Conservation (phyloP, 2,329 filamentous ascomycete species). For the Xylariales sp. region DNA sequence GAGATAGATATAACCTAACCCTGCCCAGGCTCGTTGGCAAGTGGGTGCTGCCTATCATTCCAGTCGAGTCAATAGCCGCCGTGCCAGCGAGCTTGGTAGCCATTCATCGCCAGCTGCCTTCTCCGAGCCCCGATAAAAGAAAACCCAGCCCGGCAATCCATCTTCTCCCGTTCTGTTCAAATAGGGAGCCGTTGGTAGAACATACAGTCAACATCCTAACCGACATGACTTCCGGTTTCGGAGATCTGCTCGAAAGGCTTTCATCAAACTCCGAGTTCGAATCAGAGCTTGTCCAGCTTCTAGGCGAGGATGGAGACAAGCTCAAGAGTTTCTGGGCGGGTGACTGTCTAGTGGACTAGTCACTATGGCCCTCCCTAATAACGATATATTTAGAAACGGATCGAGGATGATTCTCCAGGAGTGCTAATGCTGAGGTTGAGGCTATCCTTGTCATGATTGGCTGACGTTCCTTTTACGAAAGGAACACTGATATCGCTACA, state of each 20-base stretch:
- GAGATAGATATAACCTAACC: constrained; percentile 30
- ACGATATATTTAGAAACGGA: constrained; percentile 1
- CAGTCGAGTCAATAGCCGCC: constrained; percentile 52
- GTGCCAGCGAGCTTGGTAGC: constrained; percentile 54
- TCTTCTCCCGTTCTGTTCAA: constrained; percentile 53
- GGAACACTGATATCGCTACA: not conserved
- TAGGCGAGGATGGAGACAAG: constrained; percentile 46
- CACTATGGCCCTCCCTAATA: not conserved
- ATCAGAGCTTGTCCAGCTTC: constrained; percentile 41
- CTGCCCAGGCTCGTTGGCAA: constrained; percentile 50
- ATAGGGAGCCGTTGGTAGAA: constrained; percentile 42
- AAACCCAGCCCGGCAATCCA: constrained; percentile 38
- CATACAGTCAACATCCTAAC: constrained; percentile 51
- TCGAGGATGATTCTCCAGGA: no score
- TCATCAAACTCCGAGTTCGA: constrained; percentile 41
- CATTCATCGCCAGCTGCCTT: constrained; percentile 51
- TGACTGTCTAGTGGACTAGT: constrained; percentile 46
- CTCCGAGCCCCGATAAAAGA: constrained; percentile 28
- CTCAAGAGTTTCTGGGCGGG: constrained; percentile 47
- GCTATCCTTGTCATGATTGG: not conserved
- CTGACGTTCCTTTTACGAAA: not conserved
- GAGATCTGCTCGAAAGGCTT: constrained; percentile 47
- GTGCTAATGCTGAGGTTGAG: not conserved
- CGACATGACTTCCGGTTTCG: constrained; percentile 48
- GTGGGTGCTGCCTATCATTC: constrained; percentile 56